Conservation (phyloP, 768 basidiomycete genomes). For the Psilocybe cubensis region DNA sequence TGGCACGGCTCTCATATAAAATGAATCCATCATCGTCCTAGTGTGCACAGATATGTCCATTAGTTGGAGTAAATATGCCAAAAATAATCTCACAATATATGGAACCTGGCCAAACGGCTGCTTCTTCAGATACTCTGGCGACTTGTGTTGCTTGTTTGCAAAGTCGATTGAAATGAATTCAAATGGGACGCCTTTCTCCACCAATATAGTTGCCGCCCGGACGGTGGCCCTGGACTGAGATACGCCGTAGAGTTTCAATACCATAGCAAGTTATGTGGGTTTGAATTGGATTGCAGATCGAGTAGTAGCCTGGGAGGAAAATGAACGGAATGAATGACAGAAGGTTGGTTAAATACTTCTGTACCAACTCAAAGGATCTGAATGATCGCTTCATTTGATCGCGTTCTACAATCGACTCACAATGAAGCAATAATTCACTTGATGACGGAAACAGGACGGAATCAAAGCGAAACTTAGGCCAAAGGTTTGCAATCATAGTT, state of each 20-base stretch:
- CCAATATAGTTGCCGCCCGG: slow-evolving; percentile 51
- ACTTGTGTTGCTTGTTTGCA: slow-evolving; percentile 47
- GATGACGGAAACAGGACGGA: neutral
- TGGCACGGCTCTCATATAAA: slow-evolving; percentile 68
- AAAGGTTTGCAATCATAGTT: neutral
- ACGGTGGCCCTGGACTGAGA: slow-evolving; percentile 46
- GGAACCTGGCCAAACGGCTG: slow-evolving; percentile 73
- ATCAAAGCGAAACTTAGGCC: neutral
- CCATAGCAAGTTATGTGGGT: slow-evolving; percentile 32
- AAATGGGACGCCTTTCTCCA: slow-evolving; percentile 60
- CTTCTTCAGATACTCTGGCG: slow-evolving; percentile 39
- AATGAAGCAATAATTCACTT: neutral
- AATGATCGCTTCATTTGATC: neutral
- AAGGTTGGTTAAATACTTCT: neutral
- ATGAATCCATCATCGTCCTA: slow-evolving; percentile 66
- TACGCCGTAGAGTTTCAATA: slow-evolving; percentile 47
- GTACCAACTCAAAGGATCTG: too few relatives aligned
- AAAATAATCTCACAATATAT: slow-evolving; percentile 40
- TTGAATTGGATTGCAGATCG: neutral
- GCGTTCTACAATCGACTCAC: neutral
- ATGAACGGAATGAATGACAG: neutral
- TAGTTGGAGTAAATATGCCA: neutral
- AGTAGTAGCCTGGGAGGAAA: neutral
- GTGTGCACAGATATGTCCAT: slow-evolving; percentile 36
- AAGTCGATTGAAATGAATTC: slow-evolving; percentile 50